A percentile compares a stretch with the other conserved stretches of the same genome.
Evolutionary conservation across 2,329 filamentous ascomycete species (phyloP).

Genomic region (Epichloe bromicola): DNA sequence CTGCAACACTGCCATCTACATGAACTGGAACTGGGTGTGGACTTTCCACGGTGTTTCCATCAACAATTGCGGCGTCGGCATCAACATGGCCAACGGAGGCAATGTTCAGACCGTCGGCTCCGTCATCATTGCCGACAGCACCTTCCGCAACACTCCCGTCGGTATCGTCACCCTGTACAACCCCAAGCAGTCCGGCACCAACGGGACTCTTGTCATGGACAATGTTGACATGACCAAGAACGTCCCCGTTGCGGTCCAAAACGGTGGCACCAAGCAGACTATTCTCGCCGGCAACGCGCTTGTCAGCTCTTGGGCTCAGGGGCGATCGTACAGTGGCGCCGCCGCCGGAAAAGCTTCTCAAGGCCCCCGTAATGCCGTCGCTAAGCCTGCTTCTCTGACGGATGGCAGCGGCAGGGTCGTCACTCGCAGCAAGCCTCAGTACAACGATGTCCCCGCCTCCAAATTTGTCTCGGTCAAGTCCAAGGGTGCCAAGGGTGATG

Average conservation of each 20-base stretch:
- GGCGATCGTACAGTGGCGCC: slow-evolving; percentile 51
- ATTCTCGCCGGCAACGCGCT: slow-evolving; percentile 59
- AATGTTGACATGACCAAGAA: slow-evolving; percentile 72
- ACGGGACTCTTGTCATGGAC: slow-evolving; percentile 73
- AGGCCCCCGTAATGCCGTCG: slow-evolving; percentile 35
- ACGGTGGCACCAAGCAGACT: slow-evolving; percentile 38
- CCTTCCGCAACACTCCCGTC: slow-evolving; percentile 59
- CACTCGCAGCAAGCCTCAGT: slow-evolving; percentile 81
- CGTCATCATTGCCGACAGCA: slow-evolving; percentile 69
- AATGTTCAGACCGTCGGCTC: slow-evolving; percentile 71
- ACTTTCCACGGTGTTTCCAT: slow-evolving; percentile 64
- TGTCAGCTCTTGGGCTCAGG: slow-evolving; percentile 66
- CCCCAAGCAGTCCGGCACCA: slow-evolving; percentile 48
- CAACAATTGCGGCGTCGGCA: slow-evolving; percentile 59
- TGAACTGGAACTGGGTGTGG: slow-evolving; percentile 92
- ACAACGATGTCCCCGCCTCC: slow-evolving; percentile 51
- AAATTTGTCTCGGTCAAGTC: slow-evolving; percentile 75
- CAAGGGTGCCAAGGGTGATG: slow-evolving; percentile 77
- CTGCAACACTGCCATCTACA: slow-evolving; percentile 71
- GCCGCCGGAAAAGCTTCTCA: slow-evolving; percentile 44
- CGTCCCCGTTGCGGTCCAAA: slow-evolving; percentile 53
- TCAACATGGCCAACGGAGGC: slow-evolving; percentile 60
- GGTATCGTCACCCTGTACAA: slow-evolving; percentile 61
- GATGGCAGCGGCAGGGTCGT: slow-evolving; percentile 55
- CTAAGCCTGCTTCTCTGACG: slow-evolving; percentile 56